Evolutionary conservation across 2,329 filamentous ascomycete genomes (phyloP), one percentile per base, ranked within the genome.

Genomic region (Trichoderma simmonsii): DNA sequence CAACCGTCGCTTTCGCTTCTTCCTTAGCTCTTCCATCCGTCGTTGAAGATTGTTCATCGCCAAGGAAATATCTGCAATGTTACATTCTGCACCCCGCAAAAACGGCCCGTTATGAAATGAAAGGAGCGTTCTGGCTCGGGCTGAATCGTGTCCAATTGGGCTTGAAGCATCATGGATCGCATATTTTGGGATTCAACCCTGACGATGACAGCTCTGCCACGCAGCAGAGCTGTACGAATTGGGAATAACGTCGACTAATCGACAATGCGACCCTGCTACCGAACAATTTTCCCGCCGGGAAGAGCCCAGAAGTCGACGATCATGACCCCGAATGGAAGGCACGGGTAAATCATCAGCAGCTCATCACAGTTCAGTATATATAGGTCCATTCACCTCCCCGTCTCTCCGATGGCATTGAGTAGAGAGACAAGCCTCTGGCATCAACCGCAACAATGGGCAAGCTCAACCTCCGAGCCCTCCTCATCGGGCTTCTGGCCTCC

Each of bases 241-340:
- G n/a, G 57, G 66, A 59, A 34, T 24, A 57, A 57, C 30, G 21
- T 70, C 21, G 14, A 57, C 48, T n/a, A 67, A 39, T 51, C 21
- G 28, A 28, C 57, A 54, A 54, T 48, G 15, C 39, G 30, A 70
- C 57, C 57, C 28, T 70, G 28, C 7, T 36, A 8, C 48, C 24
- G 24, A 39, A 39, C 64, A 59, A 61, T 36, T 62, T 54, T 70
- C 15, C 67, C 67, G 67, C 24, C 67, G 67, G 67, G 15, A 70
- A 26, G 48, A 39, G 14, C 12, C 9, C 14, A 39, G 14, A 15
- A 9, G 15, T 62, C 11, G 67, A 70, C 67, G 56, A 70, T 70
- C 56, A 70, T 62, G 39, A 4, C 67, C 28, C 21, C 5, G 18
- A 62, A 62, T 54, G 39, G 39, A 48, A 61, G 24, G 30, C 39